A percentile compares a stretch with the other conserved stretches of the same genome.
phyloP scores from a whole-genome alignment of 2,329 filamentous ascomycete species.

The Gyromitra esculenta region DNA sequence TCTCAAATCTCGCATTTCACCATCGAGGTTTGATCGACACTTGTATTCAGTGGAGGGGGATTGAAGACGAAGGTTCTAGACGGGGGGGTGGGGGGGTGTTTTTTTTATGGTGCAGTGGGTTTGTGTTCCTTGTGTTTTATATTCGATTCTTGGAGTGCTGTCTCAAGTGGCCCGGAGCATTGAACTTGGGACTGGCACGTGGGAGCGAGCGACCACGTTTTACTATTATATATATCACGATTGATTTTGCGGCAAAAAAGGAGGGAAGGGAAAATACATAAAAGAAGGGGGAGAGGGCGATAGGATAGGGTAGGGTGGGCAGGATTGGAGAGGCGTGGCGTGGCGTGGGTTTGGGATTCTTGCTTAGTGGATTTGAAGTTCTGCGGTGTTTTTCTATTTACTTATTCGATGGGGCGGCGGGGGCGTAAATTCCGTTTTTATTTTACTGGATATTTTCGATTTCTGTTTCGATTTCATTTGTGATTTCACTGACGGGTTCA shows the following conservation, averaged over 20 bases:
- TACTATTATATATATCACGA: conserved; percentile 9
- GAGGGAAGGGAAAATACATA: conserved; percentile 23
- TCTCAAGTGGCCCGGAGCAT: conserved; percentile 43
- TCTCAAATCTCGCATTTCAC: conserved; percentile 78
- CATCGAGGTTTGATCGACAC: conserved; percentile 69
- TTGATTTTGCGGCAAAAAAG: conserved; percentile 12
- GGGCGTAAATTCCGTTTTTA: conserved; percentile 43
- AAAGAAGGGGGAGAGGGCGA: conserved; percentile 15
- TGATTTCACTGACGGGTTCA: too few species aligned
- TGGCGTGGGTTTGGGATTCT: conserved; percentile 38
- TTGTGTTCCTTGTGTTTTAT: conserved; percentile 30
- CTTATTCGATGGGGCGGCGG: conserved; percentile 18
- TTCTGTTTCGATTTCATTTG: too few species aligned
- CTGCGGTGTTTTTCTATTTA: conserved; percentile 34
- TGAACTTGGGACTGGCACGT: conserved; percentile 41
- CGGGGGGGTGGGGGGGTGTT: not conserved
- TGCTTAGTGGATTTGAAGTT: conserved; percentile 36
- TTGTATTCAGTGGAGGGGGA: not conserved
- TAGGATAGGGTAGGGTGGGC: conserved; percentile 9
- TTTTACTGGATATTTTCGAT: not conserved
- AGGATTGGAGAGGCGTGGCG: conserved; percentile 27
- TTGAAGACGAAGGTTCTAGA: not conserved
- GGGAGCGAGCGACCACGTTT: conserved; percentile 3
- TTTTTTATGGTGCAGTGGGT: conserved; percentile 5
- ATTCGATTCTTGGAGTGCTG: conserved; percentile 41